These are phyloP conservation scores for Pythium aristosporum DNA, from an alignment of 352 stramenopile genomes.

Conservation along the genomic window DNA sequence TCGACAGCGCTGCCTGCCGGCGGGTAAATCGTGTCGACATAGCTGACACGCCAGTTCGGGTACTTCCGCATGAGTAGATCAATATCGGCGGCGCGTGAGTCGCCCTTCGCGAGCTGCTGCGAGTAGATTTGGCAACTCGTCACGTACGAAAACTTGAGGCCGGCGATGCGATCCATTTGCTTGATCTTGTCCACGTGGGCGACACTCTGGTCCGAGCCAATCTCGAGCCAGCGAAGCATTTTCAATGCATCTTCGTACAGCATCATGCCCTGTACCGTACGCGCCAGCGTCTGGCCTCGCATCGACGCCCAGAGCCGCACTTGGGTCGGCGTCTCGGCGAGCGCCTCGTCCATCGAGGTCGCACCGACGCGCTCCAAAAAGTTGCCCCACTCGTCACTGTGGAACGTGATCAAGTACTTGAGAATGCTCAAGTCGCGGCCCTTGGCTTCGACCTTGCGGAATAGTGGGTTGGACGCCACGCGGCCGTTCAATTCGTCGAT, in stretches of 20 bases:
- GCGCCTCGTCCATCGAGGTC: conserved; percentile 71
- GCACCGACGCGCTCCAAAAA: conserved; percentile 83
- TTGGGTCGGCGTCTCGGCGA: conserved; percentile 80
- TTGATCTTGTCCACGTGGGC: conserved; percentile 89
- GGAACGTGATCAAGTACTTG: conserved; percentile 88
- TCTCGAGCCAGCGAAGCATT: conserved; percentile 88
- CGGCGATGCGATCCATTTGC: conserved; percentile 86
- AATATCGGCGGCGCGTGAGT: conserved; percentile 92
- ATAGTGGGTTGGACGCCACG: conserved; percentile 81
- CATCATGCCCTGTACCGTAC: conserved; percentile 90
- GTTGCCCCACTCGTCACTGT: conserved; percentile 87
- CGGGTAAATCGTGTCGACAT: conserved; percentile 83
- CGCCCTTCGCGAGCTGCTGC: conserved; percentile 67
- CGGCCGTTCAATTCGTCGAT: conserved; percentile 82
- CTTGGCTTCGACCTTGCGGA: conserved; percentile 85
- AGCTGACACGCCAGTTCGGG: conserved; percentile 91
- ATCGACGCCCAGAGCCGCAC: conserved; percentile 87
- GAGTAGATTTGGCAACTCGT: conserved; percentile 90
- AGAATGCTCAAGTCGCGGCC: conserved; percentile 84
- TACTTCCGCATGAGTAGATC: conserved; percentile 97
- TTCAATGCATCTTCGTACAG: conserved; percentile 90
- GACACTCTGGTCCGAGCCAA: conserved; percentile 81
- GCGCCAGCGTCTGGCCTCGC: conserved; percentile 81
- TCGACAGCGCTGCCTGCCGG: conserved; percentile 61
- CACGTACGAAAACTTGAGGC: conserved; percentile 88